These are phyloP conservation scores for Purpureocillium lavendulum DNA, from an alignment of 2,329 filamentous ascomycete species.

Conservation along the genomic window DNA sequence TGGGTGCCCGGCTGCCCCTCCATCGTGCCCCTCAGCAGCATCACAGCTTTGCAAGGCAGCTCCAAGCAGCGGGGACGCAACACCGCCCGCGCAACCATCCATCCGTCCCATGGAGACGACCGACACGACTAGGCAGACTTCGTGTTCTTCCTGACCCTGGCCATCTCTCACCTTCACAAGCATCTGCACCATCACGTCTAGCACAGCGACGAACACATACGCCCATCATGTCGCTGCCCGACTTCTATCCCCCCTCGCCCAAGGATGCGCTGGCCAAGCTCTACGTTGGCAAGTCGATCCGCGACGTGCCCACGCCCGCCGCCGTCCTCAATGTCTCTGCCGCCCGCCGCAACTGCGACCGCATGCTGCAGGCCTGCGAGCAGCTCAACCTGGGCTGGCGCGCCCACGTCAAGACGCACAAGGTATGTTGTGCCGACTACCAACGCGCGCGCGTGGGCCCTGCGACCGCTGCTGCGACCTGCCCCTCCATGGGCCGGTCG, in stretches of 20 bases:
- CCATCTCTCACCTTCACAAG: too few species aligned
- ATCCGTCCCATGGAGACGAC: too few species aligned
- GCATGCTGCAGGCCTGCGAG: slow-evolving; percentile 59
- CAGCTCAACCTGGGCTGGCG: slow-evolving; percentile 58
- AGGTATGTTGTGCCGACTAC: slow-evolving; percentile 36
- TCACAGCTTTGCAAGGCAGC: too few species aligned
- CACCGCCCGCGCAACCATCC: too few species aligned
- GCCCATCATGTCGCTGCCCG: slow-evolving; percentile 10
- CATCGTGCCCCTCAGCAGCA: too few species aligned
- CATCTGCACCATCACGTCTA: not conserved
- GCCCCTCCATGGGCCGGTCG: too few species aligned
- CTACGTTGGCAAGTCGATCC: slow-evolving; percentile 48
- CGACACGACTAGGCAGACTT: too few species aligned
- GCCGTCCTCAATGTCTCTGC: slow-evolving; percentile 61
- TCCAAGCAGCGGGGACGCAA: too few species aligned
- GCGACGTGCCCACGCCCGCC: slow-evolving; percentile 56
- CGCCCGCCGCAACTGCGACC: slow-evolving; percentile 56
- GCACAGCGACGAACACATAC: not conserved
- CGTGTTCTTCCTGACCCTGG: too few species aligned
- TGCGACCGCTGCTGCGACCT: not conserved
- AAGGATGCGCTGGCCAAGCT: slow-evolving; percentile 12
- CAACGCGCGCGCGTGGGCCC: not conserved
- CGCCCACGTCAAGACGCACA: slow-evolving; percentile 78
- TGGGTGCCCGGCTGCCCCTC: too few species aligned
- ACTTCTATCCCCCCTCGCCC: slow-evolving; percentile 15